Base-by-base conservation (phyloP, 177 flowering plant genomes). In the Vitis hybrid region DNA sequence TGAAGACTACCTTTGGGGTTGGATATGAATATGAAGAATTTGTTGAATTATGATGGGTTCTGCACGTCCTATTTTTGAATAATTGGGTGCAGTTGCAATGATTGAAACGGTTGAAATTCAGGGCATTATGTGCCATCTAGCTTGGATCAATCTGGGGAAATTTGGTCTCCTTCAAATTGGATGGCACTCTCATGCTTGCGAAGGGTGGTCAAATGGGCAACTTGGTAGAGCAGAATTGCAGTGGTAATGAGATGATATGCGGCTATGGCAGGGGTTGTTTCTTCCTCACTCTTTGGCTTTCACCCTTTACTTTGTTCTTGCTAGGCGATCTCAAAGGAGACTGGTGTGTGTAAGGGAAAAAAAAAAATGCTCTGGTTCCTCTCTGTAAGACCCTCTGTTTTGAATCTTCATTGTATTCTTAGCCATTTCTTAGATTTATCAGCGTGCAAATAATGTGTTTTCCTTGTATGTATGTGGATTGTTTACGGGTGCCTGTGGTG, bases 401-500 rank as follows among this genome's bases (percentile, higher is more conserved):
- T 75, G 67, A 66, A 65, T 1, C 64, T 48, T 69, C 55, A 24
- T 57, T 10, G 66, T 66, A 72, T 75, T 56, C 60, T 70, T 76
- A 73, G 67, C 66, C 68, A 69, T 68, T 72, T 67, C 73, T 69
- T 70, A 73, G 70, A 79, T 70, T 77, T 73, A 62, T 78, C 57
- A 69, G 75, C 50, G 66, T 72, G 79, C 67, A 40, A 72, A 75
- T 73, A 79, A 79, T 76, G 74, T 76, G 72, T 71, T 72, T 48
- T 64, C 49, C 76, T 11, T 76, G 74, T 74, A 75, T 76, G 77
- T 73, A 70, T 64, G 72, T 79, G 70, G 71, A 71, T 74, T 80
- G 73, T 66, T 72, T 75, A 57, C 32, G 76, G 79, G 75, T 68
- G 60, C 64, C 67, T 67, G 69, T 64, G 63, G 74, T 80, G 76